Evolutionary conservation across 2,329 filamentous ascomycete genomes (phyloP).

Genomic region (Alternaria rosae): DNA sequence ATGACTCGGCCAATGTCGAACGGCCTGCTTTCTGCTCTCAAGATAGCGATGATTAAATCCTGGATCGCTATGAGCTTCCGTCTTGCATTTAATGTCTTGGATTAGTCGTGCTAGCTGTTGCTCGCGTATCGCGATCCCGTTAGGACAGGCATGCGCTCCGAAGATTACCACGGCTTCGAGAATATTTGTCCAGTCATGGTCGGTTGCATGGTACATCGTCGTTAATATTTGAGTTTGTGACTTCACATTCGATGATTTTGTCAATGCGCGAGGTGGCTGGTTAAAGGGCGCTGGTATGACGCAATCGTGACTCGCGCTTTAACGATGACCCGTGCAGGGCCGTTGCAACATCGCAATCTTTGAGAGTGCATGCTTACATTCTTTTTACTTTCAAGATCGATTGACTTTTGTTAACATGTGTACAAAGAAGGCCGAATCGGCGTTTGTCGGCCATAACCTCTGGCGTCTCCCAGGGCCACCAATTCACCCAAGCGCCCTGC

Average conservation of each 20-base stretch:
- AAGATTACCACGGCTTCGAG: neutral
- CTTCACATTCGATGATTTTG: neutral
- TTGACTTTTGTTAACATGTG: neutral
- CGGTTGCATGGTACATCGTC: neutral
- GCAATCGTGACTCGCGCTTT: slow-evolving; percentile 1
- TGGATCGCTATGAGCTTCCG: too few species aligned
- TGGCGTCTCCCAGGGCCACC: neutral
- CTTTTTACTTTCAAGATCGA: neutral
- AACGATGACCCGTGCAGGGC: neutral
- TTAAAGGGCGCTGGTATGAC: neutral
- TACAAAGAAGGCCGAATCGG: neutral
- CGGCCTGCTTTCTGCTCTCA: too few species aligned
- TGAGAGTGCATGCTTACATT: neutral
- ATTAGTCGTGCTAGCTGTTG: too few species aligned
- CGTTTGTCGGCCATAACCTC: neutral
- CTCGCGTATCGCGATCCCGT: too few species aligned
- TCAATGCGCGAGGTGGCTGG: neutral
- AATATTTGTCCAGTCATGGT: neutral
- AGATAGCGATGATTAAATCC: too few species aligned
- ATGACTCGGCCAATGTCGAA: too few species aligned
- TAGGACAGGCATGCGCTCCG: too few species aligned
- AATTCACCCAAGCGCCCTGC: neutral
- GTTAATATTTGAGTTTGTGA: neutral
- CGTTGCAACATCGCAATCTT: neutral
- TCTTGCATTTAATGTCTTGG: too few species aligned